Evolutionary conservation across 768 basidiomycete species (phyloP).

Genomic region (Lentinula detonsa): DNA sequence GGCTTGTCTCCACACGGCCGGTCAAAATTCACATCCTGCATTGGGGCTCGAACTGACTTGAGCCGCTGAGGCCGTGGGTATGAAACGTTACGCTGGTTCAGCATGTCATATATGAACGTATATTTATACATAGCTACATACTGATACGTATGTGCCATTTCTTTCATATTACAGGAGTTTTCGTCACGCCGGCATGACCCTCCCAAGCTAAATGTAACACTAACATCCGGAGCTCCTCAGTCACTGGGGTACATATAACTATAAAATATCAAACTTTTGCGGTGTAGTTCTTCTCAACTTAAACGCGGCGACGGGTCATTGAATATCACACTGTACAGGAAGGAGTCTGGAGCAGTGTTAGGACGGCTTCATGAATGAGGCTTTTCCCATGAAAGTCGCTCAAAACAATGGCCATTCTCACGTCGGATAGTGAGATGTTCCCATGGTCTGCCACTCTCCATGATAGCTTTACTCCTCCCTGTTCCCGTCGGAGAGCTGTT

Average conservation of each 20-base stretch:
- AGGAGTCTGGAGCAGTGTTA: neutral
- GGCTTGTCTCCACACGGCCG: too few species aligned
- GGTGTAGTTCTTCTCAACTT: neutral
- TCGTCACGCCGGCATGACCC: neutral
- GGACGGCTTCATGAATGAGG: neutral
- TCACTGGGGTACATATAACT: neutral
- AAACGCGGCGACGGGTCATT: neutral
- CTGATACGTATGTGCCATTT: neutral
- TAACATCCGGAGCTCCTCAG: neutral
- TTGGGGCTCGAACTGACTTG: neutral
- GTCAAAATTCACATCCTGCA: neutral
- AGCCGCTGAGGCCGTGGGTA: constrained; percentile 3
- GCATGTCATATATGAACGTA: neutral
- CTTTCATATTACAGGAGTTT: neutral
- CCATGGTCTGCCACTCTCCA: constrained; percentile 3
- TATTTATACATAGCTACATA: neutral
- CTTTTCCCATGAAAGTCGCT: constrained; percentile 1
- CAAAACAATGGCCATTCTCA: constrained; percentile 6
- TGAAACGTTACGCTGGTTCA: neutral
- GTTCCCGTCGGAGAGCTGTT: constrained; percentile 1
- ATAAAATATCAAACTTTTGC: neutral
- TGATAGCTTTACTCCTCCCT: neutral
- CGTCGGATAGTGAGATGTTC: constrained; percentile 1
- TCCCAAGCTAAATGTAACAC: neutral
- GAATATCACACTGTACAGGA: neutral